These are phyloP conservation scores for Moringa oleifera DNA, from an alignment of 345 rosid genomes.

Conservation along the genomic window DNA sequence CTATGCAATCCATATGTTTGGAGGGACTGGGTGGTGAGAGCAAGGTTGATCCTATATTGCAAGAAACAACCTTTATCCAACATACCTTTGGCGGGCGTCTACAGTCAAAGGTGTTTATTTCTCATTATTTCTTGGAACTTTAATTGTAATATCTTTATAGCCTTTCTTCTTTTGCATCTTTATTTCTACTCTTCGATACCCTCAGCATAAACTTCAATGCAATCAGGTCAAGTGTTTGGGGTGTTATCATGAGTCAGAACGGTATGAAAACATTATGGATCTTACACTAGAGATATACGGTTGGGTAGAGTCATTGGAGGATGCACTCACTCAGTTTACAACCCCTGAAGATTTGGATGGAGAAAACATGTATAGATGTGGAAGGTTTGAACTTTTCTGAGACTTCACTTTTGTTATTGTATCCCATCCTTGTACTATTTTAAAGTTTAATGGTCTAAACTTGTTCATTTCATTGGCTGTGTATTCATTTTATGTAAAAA, in stretches of 20 bases:
- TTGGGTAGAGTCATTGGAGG: slow-evolving; percentile 78
- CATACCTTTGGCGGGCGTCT: slow-evolving; percentile 81
- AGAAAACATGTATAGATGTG: slow-evolving; percentile 88
- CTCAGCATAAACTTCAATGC: not conserved
- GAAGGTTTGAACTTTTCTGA: slow-evolving; percentile 41
- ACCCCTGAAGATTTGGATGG: slow-evolving; percentile 80
- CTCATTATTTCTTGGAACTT: slow-evolving; percentile 5
- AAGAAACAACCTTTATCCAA: slow-evolving; percentile 83
- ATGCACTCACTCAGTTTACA: slow-evolving; percentile 79
- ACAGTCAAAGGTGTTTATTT: slow-evolving; percentile 50
- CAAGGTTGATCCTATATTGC: slow-evolving; percentile 58
- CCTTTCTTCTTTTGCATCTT: not conserved
- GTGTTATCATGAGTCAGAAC: slow-evolving; percentile 73
- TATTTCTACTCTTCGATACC: not conserved
- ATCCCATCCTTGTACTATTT: not conserved
- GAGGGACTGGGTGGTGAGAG: slow-evolving; percentile 75
- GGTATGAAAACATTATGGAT: slow-evolving; percentile 85
- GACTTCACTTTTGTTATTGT: not conserved
- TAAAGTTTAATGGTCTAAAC: not conserved
- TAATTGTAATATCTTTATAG: not conserved
- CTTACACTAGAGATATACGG: slow-evolving; percentile 79
- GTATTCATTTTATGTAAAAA: slow-evolving; percentile 21
- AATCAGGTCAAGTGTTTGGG: slow-evolving; percentile 68
- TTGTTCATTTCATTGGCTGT: slow-evolving; percentile 2
- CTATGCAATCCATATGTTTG: slow-evolving; percentile 82